Percentiles rank a stretch among this genome's conserved stretches.
These are phyloP conservation scores for Kokia cookei DNA, from an alignment of 441 rosid genomes.

Conservation along the genomic window DNA sequence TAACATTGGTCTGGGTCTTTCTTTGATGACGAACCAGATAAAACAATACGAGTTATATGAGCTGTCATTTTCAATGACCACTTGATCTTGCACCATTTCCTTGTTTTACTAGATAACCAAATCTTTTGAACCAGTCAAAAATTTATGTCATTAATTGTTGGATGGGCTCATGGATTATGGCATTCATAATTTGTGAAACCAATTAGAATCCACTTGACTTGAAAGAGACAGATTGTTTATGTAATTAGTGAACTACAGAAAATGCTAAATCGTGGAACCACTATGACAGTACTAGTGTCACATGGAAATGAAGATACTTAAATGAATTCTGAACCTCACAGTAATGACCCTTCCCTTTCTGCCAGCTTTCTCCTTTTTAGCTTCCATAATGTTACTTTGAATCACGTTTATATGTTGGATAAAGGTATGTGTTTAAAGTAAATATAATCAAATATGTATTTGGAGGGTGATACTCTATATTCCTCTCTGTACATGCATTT, in stretches of 20 bases:
- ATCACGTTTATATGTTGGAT: not conserved
- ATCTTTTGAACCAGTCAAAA: not conserved
- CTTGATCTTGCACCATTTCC: not conserved
- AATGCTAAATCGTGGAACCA: not conserved
- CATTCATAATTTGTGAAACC: not conserved
- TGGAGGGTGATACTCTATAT: too few species aligned
- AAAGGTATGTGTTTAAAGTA: too few species aligned
- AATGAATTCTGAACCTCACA: not conserved
- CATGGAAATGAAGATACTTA: not conserved
- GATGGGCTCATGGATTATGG: not conserved
- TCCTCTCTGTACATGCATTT: too few species aligned
- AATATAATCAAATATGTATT: too few species aligned
- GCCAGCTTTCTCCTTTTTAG: not conserved
- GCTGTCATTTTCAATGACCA: slow-evolving; percentile 33
- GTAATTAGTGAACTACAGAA: not conserved
- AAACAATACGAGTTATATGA: not conserved
- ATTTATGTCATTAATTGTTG: not conserved
- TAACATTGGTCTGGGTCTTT: not conserved
- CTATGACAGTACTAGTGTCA: not conserved
- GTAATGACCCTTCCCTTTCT: not conserved
- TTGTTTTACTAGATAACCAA: not conserved
- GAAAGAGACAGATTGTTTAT: not conserved
- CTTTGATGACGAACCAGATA: not conserved
- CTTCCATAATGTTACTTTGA: not conserved
- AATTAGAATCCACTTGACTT: not conserved